Evolutionary conservation across 2,329 filamentous ascomycete genomes (phyloP).

Genomic region (Pseudocercospora fuligena): DNA sequence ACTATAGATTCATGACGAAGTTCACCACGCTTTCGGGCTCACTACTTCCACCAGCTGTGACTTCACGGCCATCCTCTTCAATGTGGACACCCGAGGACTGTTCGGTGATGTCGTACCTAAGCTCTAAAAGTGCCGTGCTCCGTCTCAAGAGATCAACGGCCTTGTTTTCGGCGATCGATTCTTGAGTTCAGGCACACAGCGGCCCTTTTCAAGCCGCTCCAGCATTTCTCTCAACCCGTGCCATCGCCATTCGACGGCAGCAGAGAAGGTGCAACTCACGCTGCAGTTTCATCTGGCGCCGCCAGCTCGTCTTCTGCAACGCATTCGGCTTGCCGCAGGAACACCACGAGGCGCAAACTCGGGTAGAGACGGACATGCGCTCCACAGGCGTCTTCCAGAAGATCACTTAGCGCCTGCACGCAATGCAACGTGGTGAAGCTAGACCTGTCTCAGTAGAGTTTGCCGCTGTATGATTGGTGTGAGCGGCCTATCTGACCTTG

Average conservation of each 20-base stretch:
- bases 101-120: slow-evolving; percentile 7
- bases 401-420: slow-evolving; percentile 7
- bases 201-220: not conserved
- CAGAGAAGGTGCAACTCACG: not conserved
- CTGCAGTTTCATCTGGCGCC: slow-evolving; percentile 2
- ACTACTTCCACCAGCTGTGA: not conserved
- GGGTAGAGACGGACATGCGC: slow-evolving; percentile 6
- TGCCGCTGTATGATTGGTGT: not conserved
- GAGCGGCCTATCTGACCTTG: not conserved
- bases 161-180: slow-evolving; percentile 11
- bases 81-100: not conserved
- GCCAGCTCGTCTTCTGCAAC: not conserved
- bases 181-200: not conserved
- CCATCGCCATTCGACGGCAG: not conserved
- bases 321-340: not conserved
- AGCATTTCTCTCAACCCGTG: not conserved
- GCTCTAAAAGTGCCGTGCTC: slow-evolving; percentile 5
- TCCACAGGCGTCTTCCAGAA: slow-evolving; percentile 4
- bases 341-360: slow-evolving; percentile 1
- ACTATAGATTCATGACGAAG: too few relatives aligned
- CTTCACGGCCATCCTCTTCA: not conserved
- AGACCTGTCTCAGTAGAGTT: not conserved
- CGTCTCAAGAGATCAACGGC: slow-evolving; percentile 7
- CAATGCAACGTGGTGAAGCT: slow-evolving; percentile 4
- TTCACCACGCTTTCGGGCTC: too few relatives aligned